Percentiles rank a stretch among this genome's conserved stretches.
phyloP scores from a whole-genome alignment of 345 rosid genomes.

The Acer saccharum region DNA sequence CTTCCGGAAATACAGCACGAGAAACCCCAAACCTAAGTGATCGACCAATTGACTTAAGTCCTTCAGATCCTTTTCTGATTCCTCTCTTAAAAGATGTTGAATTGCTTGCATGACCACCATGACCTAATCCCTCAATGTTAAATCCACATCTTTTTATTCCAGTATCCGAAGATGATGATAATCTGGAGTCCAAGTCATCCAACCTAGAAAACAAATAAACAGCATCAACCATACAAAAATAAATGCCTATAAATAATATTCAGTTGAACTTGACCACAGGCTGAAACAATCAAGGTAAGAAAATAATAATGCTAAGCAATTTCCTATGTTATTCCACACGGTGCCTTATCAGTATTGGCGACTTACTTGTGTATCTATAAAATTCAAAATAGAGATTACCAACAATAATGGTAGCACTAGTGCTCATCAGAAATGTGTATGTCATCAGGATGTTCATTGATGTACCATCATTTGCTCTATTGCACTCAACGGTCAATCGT shows the following conservation, averaged over 20 bases:
- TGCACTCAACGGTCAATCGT: neutral
- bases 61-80: slow-evolving; percentile 82
- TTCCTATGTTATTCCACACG: neutral
- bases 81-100: slow-evolving; percentile 76
- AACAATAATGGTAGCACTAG: neutral
- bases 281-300: slow-evolving; percentile 5
- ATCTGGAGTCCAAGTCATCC: slow-evolving; percentile 91
- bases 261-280: neutral
- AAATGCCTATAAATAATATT: neutral
- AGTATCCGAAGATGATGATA: slow-evolving; percentile 65
- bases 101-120: slow-evolving; percentile 42
- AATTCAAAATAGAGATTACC: neutral
- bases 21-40: slow-evolving; percentile 92
- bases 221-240: slow-evolving; percentile 9
- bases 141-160: slow-evolving; percentile 69
- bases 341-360: neutral
- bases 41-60: slow-evolving; percentile 89
- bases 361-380: neutral
- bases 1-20: slow-evolving; percentile 93
- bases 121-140: slow-evolving; percentile 61
- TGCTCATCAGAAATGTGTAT: neutral
- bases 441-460: neutral
- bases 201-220: slow-evolving; percentile 51
- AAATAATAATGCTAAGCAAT: neutral
- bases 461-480: neutral